Conservation (phyloP, 2,329 filamentous ascomycete species). For the Aspergillus ochraceoroseus region DNA sequence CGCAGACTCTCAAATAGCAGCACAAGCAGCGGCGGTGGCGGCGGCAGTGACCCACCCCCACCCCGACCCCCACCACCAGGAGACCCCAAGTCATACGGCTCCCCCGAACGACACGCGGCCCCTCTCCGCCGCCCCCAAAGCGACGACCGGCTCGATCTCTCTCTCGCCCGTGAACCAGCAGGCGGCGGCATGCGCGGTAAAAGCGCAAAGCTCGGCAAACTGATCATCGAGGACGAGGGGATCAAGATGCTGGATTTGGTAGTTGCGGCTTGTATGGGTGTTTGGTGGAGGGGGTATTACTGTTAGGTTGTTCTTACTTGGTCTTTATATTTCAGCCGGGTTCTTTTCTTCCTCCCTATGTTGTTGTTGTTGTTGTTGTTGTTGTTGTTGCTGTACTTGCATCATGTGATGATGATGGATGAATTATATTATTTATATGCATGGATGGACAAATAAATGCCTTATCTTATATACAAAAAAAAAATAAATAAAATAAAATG, state of each 20-base stretch:
- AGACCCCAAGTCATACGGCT: constrained; percentile 14
- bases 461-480: no score
- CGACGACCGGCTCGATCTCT: constrained; percentile 59
- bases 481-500: no score
- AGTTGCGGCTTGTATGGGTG: constrained; percentile 81
- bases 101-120: constrained; percentile 6
- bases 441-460: no score
- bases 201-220: constrained; percentile 85
- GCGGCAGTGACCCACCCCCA: constrained; percentile 2
- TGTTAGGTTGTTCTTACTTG: no score
- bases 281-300: constrained; percentile 87
- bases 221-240: constrained; percentile 84
- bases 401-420: no score
- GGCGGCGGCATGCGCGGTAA: constrained; percentile 82
- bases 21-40: constrained; percentile 25
- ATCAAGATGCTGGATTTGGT: constrained; percentile 93
- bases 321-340: no score
- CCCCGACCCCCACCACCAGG: constrained; percentile 2
- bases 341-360: no score
- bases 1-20: constrained; percentile 33
- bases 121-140: constrained; percentile 28
- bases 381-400: no score
- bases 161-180: constrained; percentile 73
- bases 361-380: no score
- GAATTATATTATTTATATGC: no score